Base-by-base conservation (phyloP, 768 basidiomycete genomes). In the Harrya chromipes region DNA sequence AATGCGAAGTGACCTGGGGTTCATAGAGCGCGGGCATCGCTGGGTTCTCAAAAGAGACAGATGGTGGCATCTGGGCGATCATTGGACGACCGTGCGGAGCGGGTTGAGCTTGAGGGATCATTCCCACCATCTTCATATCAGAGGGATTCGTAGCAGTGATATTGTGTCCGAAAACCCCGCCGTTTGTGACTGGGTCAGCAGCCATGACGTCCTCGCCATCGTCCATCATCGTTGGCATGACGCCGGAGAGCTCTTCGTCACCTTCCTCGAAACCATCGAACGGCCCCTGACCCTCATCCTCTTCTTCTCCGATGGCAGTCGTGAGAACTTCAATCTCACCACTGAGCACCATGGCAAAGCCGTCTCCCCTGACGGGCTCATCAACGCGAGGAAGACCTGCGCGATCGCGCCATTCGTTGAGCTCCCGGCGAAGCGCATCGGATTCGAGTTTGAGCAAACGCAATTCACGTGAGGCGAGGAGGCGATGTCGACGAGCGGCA, bases 361-460 rank as follows among this genome's bases (percentile, higher is more conserved):
- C 86, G 27, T 89, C 84, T 24, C 83, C 78, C 52, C 88, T 77
- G 37, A 80, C 69, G 17, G 87, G 85, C 61, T 91, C 87, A 40
- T 90, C 87, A 50, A 84, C 74, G 55, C 78, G 79, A 21, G 83
- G 81, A 47, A 93, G 78, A 21, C 79, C 83, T 21, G 82, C 81
- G 42, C 87, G 82, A 55, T 83, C 81, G 49, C 93, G 85, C 89
- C 94, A 97, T 54, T 94, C 90, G 71, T 97, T 97, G 60, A 97
- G 76, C 67, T 99, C 93, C 41, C 84, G 79, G 43, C 94, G 82
- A 53, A 97, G 83, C 8, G 86, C 85, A 68, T 95, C 91, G 19
- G 89, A 74, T 71, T 97, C 93, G 58, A 76, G 69, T 62, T 88
- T 89, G 62, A 94, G 69, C 43, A 81, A 64, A 43, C 92, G 85